A percentile compares a stretch with the other conserved stretches of the same genome.
These are phyloP conservation scores for Chalciporus sphaerocephalus DNA, from an alignment of 768 basidiomycete genomes.

Conservation along the genomic window DNA sequence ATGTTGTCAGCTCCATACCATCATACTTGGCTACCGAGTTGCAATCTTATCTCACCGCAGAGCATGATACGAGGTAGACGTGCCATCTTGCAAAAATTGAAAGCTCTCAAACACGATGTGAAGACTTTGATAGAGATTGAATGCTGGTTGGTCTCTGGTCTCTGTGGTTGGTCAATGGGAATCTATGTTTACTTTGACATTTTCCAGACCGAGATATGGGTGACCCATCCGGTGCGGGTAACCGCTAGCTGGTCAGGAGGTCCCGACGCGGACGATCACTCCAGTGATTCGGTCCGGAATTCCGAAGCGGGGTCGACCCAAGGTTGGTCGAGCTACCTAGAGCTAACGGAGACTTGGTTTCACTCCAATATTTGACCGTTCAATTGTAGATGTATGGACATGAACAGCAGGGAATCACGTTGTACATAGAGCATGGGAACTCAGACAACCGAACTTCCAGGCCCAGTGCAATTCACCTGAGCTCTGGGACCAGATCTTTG, in stretches of 20 bases:
- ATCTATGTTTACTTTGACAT: background rate
- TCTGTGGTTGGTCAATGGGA: no score
- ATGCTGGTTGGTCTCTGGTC: background rate
- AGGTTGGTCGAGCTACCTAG: no score
- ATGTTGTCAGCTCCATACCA: background rate
- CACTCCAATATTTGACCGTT: no score
- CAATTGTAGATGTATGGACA: no score
- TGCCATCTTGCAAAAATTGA: constrained; percentile 11
- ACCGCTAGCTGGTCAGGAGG: background rate
- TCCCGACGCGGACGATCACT: background rate
- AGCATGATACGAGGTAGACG: constrained; percentile 29
- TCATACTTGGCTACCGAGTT: background rate
- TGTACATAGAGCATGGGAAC: no score
- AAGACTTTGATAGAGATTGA: background rate
- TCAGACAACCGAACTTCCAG: no score
- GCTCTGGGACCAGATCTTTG: constrained; percentile 60
- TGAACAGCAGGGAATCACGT: no score
- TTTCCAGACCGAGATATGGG: background rate
- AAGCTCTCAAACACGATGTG: background rate
- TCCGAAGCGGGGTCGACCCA: background rate
- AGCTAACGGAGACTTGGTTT: no score
- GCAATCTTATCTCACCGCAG: constrained; percentile 27
- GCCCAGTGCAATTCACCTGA: constrained; percentile 1
- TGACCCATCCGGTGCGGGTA: background rate
- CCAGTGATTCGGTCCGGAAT: background rate